Base-by-base conservation (phyloP, 2,329 filamentous ascomycete genomes). In the Calonectria pseudoreteaudii region DNA sequence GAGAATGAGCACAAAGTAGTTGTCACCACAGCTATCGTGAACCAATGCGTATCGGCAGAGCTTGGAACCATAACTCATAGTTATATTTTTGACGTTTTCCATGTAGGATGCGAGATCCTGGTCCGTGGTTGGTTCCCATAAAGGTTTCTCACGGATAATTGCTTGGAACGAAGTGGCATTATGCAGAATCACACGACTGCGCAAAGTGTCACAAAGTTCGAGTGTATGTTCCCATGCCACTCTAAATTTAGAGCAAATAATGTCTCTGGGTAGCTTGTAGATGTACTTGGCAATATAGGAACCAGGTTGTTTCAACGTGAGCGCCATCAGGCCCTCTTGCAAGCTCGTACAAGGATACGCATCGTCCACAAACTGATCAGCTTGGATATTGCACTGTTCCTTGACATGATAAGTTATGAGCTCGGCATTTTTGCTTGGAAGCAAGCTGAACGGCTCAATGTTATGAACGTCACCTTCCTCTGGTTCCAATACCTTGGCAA, bases 291-390 rank as follows among this genome's bases (percentile, higher is more conserved):
- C 66, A 31, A 73, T 58, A 36, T 75, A 75, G 16, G 53, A 53
- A 10, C 70, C 68, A n/a, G 68, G 47, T 13, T 62, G 71, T 66
- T 71, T 71, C 13, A 60, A 31, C 16, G 71, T 56, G 20, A 73
- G 47, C 2, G 73, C 78, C 30, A 86, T 74, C 3, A 86, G 77
- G 1, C 84, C 83, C 66, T 82, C 82, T 47, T 86, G 85, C 0
- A 86, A 68, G 0, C 82, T 73, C 0, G 84, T 83, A 71, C 82
- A 84, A 6, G 85, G 85, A 44, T 82, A 85, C 0, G 81, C 70
- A 70, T 86, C 84, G 34, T 83, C 78, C 20, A 83, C 71, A 14
- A 52, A 38, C 11, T 20, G n/a, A 3, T 58, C 62, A 9, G 26
- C 50, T 34, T 30, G 20, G 6, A 66, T 41, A 5, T 58, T 47